These are phyloP conservation scores for Fraxinus latifolia DNA, from an alignment of 305 asterid genomes.

Conservation along the genomic window DNA sequence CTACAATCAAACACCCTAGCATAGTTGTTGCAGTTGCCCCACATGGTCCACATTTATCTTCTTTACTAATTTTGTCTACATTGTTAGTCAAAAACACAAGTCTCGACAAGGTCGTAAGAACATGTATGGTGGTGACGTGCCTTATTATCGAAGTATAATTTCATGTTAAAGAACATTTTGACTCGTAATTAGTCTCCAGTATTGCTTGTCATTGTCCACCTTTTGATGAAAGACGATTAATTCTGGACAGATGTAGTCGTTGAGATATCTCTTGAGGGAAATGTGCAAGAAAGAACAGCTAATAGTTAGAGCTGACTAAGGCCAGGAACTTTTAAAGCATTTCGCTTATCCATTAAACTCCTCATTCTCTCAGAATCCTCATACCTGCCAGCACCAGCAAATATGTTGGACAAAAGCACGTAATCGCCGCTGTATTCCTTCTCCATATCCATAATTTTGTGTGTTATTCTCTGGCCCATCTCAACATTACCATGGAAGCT, in stretches of 20 bases:
- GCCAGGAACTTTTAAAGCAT: conserved; percentile 58
- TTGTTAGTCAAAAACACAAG: neutral
- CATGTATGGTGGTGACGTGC: neutral
- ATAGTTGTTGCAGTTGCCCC: neutral
- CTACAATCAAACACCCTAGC: neutral
- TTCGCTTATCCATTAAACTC: conserved; percentile 47
- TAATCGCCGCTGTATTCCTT: conserved; percentile 72
- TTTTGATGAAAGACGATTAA: neutral
- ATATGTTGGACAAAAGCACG: conserved; percentile 71
- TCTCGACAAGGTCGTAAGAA: neutral
- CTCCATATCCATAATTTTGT: conserved; percentile 58
- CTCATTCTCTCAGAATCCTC: conserved; percentile 71
- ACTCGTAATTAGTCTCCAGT: neutral
- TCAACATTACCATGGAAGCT: conserved; percentile 66
- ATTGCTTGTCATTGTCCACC: neutral
- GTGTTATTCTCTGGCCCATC: conserved; percentile 62
- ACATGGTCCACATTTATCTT: neutral
- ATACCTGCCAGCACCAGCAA: conserved; percentile 59
- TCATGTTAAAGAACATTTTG: neutral
- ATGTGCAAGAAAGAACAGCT: neutral
- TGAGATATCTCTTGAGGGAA: neutral
- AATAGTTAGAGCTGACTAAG: conserved; percentile 32
- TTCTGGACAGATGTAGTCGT: neutral
- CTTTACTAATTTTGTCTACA: neutral
- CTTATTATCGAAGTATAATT: neutral